Conservation (phyloP, 2,329 filamentous ascomycete species). For the Fusarium chaquense region DNA sequence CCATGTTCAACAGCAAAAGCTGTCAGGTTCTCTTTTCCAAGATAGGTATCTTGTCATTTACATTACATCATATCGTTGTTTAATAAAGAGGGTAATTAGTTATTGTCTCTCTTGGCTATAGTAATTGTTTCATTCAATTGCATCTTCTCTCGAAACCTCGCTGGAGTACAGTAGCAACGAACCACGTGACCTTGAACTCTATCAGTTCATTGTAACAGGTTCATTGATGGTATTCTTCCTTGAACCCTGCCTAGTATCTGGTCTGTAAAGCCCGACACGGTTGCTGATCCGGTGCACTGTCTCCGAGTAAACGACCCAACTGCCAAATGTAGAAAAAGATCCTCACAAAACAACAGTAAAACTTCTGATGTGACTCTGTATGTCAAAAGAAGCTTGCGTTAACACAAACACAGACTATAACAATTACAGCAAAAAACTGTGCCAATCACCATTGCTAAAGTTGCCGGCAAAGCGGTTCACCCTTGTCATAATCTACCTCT, state of each 20-base stretch:
- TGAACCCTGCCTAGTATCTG: neutral
- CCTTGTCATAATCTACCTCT: neutral
- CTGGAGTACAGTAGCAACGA: neutral
- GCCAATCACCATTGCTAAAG: slow-evolving; percentile 22
- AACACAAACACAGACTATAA: slow-evolving; percentile 16
- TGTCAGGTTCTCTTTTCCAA: neutral
- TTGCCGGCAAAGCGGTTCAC: slow-evolving; percentile 5
- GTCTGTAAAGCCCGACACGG: neutral
- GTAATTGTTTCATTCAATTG: neutral
- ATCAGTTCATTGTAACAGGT: neutral
- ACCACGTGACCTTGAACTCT: slow-evolving; percentile 28
- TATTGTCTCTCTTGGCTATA: neutral
- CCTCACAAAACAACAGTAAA: slow-evolving; percentile 19
- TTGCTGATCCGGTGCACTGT: slow-evolving; percentile 27
- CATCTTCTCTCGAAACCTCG: neutral
- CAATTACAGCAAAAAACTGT: slow-evolving; percentile 24
- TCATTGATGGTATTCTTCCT: neutral
- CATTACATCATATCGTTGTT: slow-evolving; percentile 5
- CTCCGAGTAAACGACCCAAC: slow-evolving; percentile 13
- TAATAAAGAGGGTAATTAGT: too few relatives aligned
- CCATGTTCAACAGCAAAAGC: slow-evolving; percentile 5
- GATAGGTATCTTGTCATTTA: neutral
- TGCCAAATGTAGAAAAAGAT: slow-evolving; percentile 35
- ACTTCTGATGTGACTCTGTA: slow-evolving; percentile 29
- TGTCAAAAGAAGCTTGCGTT: slow-evolving; percentile 21